These are phyloP conservation scores for Erysimum cheiranthoides DNA, from an alignment of 345 rosid species.

Conservation along the genomic window DNA sequence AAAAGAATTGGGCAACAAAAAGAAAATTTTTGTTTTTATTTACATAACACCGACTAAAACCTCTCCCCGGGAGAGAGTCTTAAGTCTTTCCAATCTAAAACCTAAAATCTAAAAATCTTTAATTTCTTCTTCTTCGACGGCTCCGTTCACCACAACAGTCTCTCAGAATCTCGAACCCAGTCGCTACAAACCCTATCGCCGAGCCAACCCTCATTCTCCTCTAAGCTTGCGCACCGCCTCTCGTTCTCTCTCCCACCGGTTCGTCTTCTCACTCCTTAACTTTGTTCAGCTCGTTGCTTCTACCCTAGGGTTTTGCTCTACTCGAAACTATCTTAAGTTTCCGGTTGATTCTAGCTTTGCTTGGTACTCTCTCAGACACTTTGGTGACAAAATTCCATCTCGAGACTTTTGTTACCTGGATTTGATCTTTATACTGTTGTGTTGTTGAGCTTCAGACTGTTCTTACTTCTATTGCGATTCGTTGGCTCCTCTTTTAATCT, in stretches of 20 bases:
- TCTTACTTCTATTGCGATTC: no score
- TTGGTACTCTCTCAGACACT: background rate
- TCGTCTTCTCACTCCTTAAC: conserved; percentile 18
- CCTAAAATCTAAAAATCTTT: conserved; percentile 36
- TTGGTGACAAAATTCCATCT: background rate
- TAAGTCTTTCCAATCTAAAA: conserved; percentile 25
- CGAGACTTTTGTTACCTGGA: no score
- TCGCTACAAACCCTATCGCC: conserved; percentile 5
- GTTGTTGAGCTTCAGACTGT: no score
- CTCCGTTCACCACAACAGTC: conserved; percentile 25
- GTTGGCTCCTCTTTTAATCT: no score
- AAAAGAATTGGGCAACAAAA: no score
- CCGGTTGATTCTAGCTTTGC: conserved; percentile 1
- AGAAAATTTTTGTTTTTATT: no score
- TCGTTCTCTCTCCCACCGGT: conserved; percentile 4
- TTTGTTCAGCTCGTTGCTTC: background rate
- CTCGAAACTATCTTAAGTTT: background rate
- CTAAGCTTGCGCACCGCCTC: conserved; percentile 3
- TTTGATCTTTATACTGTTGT: no score
- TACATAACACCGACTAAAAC: background rate
- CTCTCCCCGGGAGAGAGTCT: background rate
- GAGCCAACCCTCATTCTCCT: conserved; percentile 6
- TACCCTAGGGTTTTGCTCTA: conserved; percentile 13
- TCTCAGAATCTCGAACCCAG: conserved; percentile 9
- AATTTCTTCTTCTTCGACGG: background rate